Percentiles rank a stretch among this genome's conserved stretches.
These are phyloP conservation scores for Jamesozyma lodderae DNA, from an alignment of 805 yeast genomes.

Conservation along the genomic window DNA sequence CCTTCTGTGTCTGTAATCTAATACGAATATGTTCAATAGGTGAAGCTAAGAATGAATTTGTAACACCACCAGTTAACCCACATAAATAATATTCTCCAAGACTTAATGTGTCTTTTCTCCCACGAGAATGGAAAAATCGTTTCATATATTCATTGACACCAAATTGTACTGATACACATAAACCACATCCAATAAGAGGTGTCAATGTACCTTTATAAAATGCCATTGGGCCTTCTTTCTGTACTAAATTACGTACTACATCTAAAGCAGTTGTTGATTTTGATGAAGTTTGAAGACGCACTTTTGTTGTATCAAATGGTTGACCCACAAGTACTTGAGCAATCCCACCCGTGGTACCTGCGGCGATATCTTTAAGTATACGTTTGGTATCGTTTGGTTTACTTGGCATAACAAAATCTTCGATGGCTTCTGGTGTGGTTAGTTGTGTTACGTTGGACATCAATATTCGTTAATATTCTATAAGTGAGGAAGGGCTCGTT, in stretches of 20 bases:
- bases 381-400: too few species aligned
- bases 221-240: slow-evolving; percentile 76
- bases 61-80: slow-evolving; percentile 89
- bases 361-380: slow-evolving; percentile 65
- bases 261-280: slow-evolving; percentile 65
- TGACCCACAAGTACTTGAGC: slow-evolving; percentile 95
- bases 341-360: slow-evolving; percentile 92
- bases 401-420: slow-evolving; percentile 1
- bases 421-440: slow-evolving; percentile 9
- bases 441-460: slow-evolving; percentile 7
- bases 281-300: slow-evolving; percentile 79
- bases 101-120: slow-evolving; percentile 33
- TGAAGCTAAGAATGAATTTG: slow-evolving; percentile 79
- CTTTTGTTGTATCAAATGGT: slow-evolving; percentile 93
- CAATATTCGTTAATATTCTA: too few species aligned
- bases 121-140: slow-evolving; percentile 43
- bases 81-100: slow-evolving; percentile 64
- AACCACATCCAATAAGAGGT: slow-evolving; percentile 94
- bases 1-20: slow-evolving; percentile 72
- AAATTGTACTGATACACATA: slow-evolving; percentile 93
- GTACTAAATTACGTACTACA: slow-evolving; percentile 60
- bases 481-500: too few species aligned
- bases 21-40: slow-evolving; percentile 96
- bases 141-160: slow-evolving; percentile 94
- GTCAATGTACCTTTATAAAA: slow-evolving; percentile 92